These are phyloP conservation scores for Paraphaeosphaeria minitans DNA, from an alignment of 2,329 filamentous ascomycete species.

Conservation along the genomic window DNA sequence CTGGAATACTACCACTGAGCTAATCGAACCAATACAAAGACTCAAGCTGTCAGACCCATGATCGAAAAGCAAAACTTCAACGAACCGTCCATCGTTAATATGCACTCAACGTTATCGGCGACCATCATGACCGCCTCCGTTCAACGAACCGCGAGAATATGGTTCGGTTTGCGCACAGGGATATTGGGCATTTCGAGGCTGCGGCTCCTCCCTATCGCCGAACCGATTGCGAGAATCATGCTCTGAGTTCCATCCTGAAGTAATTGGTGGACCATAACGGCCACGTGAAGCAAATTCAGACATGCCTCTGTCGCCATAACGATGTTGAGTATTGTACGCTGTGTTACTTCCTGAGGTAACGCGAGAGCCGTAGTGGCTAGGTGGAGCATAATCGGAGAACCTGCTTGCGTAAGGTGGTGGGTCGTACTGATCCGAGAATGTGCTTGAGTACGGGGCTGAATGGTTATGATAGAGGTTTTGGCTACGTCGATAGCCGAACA, in stretches of 20 bases:
- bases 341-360: neutral
- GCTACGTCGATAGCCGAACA: neutral
- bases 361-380: neutral
- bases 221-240: neutral
- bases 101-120: neutral
- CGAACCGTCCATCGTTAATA: neutral
- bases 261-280: neutral
- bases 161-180: neutral
- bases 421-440: neutral
- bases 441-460: neutral
- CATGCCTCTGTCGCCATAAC: neutral
- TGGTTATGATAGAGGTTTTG: neutral
- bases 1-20: too few species aligned
- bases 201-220: neutral
- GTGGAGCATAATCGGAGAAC: neutral
- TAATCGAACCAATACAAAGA: neutral
- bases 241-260: neutral
- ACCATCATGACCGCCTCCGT: neutral
- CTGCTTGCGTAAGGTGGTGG: neutral
- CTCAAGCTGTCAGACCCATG: neutral
- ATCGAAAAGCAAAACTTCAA: neutral
- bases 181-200: neutral
- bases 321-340: neutral
- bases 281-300: neutral
- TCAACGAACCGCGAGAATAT: neutral